Base-by-base conservation (phyloP, 2,329 filamentous ascomycete genomes). In the Tolypocladium tropicale region DNA sequence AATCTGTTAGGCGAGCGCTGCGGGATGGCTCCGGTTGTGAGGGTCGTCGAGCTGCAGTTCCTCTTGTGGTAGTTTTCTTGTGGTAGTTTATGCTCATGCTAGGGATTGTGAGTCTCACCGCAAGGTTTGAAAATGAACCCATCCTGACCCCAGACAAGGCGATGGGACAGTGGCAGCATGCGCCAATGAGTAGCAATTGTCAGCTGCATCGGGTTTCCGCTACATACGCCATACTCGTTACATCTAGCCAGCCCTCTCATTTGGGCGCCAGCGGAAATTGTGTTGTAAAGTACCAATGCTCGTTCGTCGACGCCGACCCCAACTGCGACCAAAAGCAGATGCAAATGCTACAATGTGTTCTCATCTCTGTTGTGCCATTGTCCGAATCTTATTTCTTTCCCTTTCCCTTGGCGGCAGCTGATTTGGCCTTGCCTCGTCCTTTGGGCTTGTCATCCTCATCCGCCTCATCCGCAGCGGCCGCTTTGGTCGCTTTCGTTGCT, bases 381-480 rank as follows among this genome's bases (percentile, higher is more conserved):
- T 5, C 28, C 46, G 21, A 21, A 18, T 30, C 21, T 59, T 50
- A 72, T 56, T 71, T 72, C 69, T 79, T 83, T 2, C 67, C 75
- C 68, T 80, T 82, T 60, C 46, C 46, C 46, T 50, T 50, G 6
- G 46, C 7, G 16, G 28, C 46, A 16, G 18, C 28, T 12, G 46
- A 14, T 32, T 77, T 77, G 23, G 66, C 68, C 61, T 74, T 77
- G 18, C 66, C 65, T 52, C 71, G 69, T 12, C 68, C 73, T 66
- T 81, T 83, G 61, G 79, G 74, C 61, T 80, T 80, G 55, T 76
- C 77, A 11, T 80, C 80, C 12, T 75, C 78, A 0, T 77, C 46
- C 2, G 2, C 46, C 33, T 16, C 77, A 23, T 76, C 78, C 21
- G 73, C 75, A 7, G 79, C 79, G n/a, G 76, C 76, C 14, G 74